Conservation (phyloP, 2,329 filamentous ascomycete species). For the Alternaria consortialis region DNA sequence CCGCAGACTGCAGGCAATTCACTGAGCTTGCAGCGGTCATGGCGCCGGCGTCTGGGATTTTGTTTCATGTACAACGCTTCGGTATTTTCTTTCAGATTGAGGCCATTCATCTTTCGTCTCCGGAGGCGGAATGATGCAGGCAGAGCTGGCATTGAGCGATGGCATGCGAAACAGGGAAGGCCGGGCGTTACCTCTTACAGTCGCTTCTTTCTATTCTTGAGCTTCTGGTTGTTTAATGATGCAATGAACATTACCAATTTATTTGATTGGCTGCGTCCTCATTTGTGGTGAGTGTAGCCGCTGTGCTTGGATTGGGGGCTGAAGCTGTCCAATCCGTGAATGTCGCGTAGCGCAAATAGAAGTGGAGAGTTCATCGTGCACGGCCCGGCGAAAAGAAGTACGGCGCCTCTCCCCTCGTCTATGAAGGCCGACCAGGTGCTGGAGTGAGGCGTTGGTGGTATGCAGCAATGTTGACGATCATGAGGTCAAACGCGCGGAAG, state of each 20-base stretch:
- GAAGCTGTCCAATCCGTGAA: slow-evolving; percentile 51
- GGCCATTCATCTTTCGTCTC: slow-evolving; percentile 46
- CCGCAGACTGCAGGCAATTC: slow-evolving; percentile 48
- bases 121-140: slow-evolving; percentile 41
- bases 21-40: slow-evolving; percentile 32
- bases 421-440: slow-evolving; percentile 15
- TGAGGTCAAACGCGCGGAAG: slow-evolving; percentile 18
- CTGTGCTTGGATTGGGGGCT: slow-evolving; percentile 50
- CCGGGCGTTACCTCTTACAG: slow-evolving; percentile 51
- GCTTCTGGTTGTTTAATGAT: slow-evolving; percentile 41
- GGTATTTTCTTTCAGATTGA: slow-evolving; percentile 36
- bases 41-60: slow-evolving; percentile 40
- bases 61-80: slow-evolving; percentile 50
- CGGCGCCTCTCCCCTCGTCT: slow-evolving; percentile 33
- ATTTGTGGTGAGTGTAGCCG: slow-evolving; percentile 47
- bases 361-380: slow-evolving; percentile 47
- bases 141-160: slow-evolving; percentile 41
- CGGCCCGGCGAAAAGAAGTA: slow-evolving; percentile 38
- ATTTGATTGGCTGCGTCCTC: slow-evolving; percentile 46
- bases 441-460: slow-evolving; percentile 5
- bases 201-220: slow-evolving; percentile 45
- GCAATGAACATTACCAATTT: slow-evolving; percentile 39
- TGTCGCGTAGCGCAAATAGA: slow-evolving; percentile 53
- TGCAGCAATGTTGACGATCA: slow-evolving; percentile 14
- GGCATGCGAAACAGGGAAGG: slow-evolving; percentile 35